phyloP scores from a whole-genome alignment of 306 rosid species.

The Nissolia schottii region DNA sequence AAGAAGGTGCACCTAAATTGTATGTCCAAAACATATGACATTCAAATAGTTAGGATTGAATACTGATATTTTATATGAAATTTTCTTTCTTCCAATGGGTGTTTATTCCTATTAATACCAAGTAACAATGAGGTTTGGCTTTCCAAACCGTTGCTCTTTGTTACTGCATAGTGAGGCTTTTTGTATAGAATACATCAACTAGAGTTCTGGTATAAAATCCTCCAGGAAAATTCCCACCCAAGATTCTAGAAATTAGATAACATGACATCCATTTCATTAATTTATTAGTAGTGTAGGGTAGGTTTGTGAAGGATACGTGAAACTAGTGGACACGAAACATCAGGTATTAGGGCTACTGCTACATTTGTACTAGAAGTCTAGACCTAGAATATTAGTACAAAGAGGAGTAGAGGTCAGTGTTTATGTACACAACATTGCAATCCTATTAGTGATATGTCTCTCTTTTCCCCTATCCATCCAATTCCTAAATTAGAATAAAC shows the following conservation, averaged over 20 bases:
- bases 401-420: neutral
- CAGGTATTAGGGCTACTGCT: neutral
- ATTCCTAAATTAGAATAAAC: neutral
- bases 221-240: neutral
- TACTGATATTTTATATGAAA: neutral
- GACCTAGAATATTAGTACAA: neutral
- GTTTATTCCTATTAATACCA: neutral
- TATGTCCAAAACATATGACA: neutral
- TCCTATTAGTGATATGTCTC: neutral
- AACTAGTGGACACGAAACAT: neutral
- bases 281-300: neutral
- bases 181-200: neutral
- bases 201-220: neutral
- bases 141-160: neutral
- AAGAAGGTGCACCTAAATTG: neutral
- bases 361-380: neutral
- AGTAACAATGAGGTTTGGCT: neutral
- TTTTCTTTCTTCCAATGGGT: neutral
- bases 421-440: neutral
- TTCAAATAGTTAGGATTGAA: neutral
- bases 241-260: neutral
- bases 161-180: slow-evolving; percentile 1
- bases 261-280: neutral
- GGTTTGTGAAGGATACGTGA: neutral
- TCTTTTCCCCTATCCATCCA: neutral